Conservation (phyloP, 805 yeast genomes). For the Kodamaea restingae region DNA sequence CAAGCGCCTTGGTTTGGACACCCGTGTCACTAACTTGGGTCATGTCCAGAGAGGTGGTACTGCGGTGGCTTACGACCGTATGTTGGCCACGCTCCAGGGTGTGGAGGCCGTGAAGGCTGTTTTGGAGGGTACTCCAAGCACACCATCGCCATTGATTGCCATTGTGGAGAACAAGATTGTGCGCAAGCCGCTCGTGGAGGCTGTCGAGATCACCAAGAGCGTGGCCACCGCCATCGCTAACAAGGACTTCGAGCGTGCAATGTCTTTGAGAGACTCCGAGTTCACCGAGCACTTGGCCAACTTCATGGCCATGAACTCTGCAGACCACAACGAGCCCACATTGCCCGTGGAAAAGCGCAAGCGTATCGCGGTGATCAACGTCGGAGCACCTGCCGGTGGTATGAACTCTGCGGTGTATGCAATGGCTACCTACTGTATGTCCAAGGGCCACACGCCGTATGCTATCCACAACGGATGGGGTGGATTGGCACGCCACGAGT, state of each 20-base stretch:
- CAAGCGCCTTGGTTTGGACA: conserved; percentile 76
- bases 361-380: conserved; percentile 80
- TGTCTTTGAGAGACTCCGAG: conserved; percentile 80
- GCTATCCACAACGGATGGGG: conserved; percentile 93
- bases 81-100: conserved; percentile 92
- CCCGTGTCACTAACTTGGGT: conserved; percentile 92
- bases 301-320: conserved; percentile 64
- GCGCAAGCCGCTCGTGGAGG: conserved; percentile 81
- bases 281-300: conserved; percentile 76
- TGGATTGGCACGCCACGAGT: conserved; percentile 87
- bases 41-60: conserved; percentile 99
- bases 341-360: conserved; percentile 56
- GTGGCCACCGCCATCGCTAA: conserved; percentile 83
- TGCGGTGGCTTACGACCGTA: conserved; percentile 92
- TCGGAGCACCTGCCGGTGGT: conserved; percentile 98
- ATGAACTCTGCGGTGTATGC: conserved; percentile 89
- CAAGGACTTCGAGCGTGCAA: conserved; percentile 82
- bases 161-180: conserved; percentile 82
- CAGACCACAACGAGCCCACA: conserved; percentile 58
- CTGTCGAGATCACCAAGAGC: conserved; percentile 80
- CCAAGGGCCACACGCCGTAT: conserved; percentile 84
- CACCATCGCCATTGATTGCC: conserved; percentile 94
- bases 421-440: conserved; percentile 83
- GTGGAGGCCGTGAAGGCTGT: conserved; percentile 96
- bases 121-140: conserved; percentile 77